These are phyloP conservation scores for Globisporangium okanoganense DNA, from an alignment of 352 stramenopile species.

Conservation along the genomic window DNA sequence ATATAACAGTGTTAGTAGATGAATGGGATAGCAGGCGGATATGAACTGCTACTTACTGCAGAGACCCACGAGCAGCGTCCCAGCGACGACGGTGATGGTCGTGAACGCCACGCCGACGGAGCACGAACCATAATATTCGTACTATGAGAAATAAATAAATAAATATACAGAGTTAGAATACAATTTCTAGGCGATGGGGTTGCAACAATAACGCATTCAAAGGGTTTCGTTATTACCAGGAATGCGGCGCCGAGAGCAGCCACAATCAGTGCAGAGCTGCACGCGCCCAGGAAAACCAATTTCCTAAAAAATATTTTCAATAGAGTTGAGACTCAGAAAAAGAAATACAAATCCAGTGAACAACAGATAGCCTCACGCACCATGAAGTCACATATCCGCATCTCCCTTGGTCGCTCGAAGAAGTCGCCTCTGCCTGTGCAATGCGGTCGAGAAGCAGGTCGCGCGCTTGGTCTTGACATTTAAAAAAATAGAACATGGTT, in stretches of 20 bases:
- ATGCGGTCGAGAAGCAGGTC: conserved; percentile 53
- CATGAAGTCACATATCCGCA: not conserved
- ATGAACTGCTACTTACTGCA: conserved; percentile 21
- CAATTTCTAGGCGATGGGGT: too few relatives aligned
- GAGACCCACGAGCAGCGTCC: conserved; percentile 56
- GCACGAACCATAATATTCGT: conserved; percentile 88
- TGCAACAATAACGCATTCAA: too few relatives aligned
- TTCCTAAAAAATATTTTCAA: conserved; percentile 19
- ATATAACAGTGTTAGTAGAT: not conserved
- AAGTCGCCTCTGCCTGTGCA: conserved; percentile 21
- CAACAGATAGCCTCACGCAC: not conserved
- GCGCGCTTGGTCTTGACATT: conserved; percentile 54
- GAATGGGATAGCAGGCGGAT: not conserved
- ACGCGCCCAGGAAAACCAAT: conserved; percentile 56
- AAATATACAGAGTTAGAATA: not conserved
- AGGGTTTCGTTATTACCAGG: conserved; percentile 44
- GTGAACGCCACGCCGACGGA: conserved; percentile 70
- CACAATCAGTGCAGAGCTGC: conserved; percentile 58
- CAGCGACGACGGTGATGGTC: conserved; percentile 83
- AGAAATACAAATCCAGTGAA: not conserved
- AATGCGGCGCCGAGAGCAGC: conserved; percentile 34
- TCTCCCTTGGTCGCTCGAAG: not conserved
- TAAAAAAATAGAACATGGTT: not conserved
- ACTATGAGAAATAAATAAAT: conserved; percentile 42
- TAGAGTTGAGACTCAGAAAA: not conserved